These are phyloP conservation scores for Aspergillus bombycis DNA, from an alignment of 2,329 filamentous ascomycete genomes.

Conservation along the genomic window DNA sequence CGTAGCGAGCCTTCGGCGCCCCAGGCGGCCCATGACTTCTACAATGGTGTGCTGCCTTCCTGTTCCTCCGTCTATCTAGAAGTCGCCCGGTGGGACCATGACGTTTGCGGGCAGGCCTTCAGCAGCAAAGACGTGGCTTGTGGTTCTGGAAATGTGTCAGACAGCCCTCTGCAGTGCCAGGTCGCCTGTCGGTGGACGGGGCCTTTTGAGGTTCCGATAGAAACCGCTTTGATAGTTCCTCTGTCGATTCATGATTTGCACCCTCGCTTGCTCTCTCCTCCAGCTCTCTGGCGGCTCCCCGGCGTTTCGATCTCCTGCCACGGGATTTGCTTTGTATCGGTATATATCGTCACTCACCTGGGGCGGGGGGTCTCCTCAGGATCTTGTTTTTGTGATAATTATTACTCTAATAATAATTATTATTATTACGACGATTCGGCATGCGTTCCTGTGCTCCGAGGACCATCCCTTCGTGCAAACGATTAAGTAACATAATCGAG, in stretches of 20 bases:
- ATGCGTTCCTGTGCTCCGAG: neutral
- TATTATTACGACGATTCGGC: neutral
- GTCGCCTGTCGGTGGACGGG: too few relatives aligned
- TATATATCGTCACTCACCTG: neutral
- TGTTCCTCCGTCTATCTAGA: neutral
- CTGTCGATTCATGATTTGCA: neutral
- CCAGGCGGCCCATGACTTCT: neutral
- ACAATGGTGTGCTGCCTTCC: neutral
- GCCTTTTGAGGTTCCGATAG: neutral
- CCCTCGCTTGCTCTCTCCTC: too few relatives aligned
- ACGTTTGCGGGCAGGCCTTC: neutral
- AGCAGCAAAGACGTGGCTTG: too few relatives aligned
- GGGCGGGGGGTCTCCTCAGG: too few relatives aligned
- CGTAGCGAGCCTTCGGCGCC: too few relatives aligned
- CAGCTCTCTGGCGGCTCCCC: neutral
- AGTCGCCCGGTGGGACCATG: neutral
- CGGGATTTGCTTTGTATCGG: neutral
- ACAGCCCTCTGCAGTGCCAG: too few relatives aligned
- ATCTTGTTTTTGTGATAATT: neutral
- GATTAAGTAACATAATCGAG: too few relatives aligned
- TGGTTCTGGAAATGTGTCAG: too few relatives aligned
- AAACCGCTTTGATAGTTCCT: neutral
- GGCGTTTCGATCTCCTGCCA: neutral
- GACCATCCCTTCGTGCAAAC: too few relatives aligned
- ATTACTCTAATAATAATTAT: neutral